Percentiles rank a stretch among this genome's conserved stretches.
Conservation (phyloP, 352 stramenopile species). For the Pelagophyceae sp. region DNA sequence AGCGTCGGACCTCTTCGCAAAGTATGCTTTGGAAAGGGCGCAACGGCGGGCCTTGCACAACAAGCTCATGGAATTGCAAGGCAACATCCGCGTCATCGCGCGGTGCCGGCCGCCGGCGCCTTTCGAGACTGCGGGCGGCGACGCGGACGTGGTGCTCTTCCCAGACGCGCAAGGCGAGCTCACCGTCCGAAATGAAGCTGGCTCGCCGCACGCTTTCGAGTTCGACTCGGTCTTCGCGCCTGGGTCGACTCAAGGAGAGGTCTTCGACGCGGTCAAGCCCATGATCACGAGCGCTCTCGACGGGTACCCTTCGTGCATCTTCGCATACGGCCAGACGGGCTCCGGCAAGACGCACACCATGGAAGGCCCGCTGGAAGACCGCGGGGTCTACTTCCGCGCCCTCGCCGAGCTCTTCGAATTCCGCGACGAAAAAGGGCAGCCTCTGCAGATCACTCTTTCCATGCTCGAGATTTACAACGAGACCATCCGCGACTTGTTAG, state of each 20-base stretch:
- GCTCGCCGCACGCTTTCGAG: constrained; percentile 66
- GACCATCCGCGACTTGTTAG: constrained; percentile 74
- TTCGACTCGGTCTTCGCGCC: constrained; percentile 86
- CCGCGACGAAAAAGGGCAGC: constrained; percentile 38
- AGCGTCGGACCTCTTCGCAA: background rate
- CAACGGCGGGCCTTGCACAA: constrained; percentile 65
- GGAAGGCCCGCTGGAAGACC: constrained; percentile 29
- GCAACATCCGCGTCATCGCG: constrained; percentile 87
- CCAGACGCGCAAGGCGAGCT: constrained; percentile 32
- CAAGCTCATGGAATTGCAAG: constrained; percentile 84
- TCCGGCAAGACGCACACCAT: constrained; percentile 41
- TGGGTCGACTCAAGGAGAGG: constrained; percentile 70
- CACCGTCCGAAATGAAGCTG: constrained; percentile 27
- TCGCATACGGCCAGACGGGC: constrained; percentile 53
- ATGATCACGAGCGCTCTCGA: constrained; percentile 82
- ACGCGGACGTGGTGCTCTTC: constrained; percentile 23
- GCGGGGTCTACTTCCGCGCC: constrained; percentile 34
- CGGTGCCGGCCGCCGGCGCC: constrained; percentile 77
- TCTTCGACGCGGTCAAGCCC: constrained; percentile 83
- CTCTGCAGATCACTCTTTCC: constrained; percentile 36
- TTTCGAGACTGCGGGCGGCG: constrained; percentile 47
- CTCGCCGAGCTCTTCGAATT: constrained; percentile 41
- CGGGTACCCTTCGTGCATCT: constrained; percentile 79
- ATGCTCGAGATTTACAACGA: constrained; percentile 86
- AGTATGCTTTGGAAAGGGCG: constrained; percentile 10